Conservation (phyloP, 768 basidiomycete genomes). For the Leccinum rimulosum region DNA sequence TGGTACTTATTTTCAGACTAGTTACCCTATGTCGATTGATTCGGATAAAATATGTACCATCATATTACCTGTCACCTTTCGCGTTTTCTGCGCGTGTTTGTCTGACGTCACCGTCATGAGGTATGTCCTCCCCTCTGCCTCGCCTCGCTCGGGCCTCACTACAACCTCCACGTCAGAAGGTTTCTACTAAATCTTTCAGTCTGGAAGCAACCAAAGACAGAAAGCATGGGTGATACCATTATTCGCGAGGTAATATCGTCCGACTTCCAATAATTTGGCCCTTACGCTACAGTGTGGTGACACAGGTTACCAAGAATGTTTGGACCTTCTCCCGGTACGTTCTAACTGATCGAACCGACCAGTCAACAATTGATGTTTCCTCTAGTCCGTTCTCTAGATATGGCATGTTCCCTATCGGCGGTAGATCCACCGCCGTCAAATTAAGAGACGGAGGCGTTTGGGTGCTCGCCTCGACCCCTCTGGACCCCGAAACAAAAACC, state of each 20-base stretch:
- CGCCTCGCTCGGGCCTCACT: constrained; percentile 10
- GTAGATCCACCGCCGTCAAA: constrained; percentile 78
- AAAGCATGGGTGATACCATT: constrained; percentile 35
- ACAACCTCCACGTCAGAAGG: constrained; percentile 17
- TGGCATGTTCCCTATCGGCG: constrained; percentile 72
- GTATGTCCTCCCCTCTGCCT: constrained; percentile 12
- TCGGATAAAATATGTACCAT: not conserved
- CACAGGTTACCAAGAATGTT: constrained; percentile 48
- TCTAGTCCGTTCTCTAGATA: constrained; percentile 65
- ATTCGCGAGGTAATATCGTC: constrained; percentile 41
- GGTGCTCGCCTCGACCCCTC: constrained; percentile 78
- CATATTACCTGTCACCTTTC: constrained; percentile 1
- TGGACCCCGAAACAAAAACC: constrained; percentile 60
- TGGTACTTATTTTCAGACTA: not conserved
- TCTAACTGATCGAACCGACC: not conserved
- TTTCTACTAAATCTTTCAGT: constrained; percentile 2
- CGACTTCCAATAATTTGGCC: not conserved
- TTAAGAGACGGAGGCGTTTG: constrained; percentile 69
- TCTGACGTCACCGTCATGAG: constrained; percentile 20
- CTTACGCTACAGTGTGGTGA: not conserved
- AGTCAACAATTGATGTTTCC: constrained; percentile 5
- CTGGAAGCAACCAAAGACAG: constrained; percentile 6
- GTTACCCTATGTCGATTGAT: not conserved
- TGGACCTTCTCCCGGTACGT: constrained; percentile 66
- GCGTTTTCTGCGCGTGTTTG: constrained; percentile 14